A percentile compares a stretch with the other conserved stretches of the same genome.
Evolutionary conservation across 2,329 filamentous ascomycete genomes (phyloP).

Genomic region (Fusarium sp.): DNA sequence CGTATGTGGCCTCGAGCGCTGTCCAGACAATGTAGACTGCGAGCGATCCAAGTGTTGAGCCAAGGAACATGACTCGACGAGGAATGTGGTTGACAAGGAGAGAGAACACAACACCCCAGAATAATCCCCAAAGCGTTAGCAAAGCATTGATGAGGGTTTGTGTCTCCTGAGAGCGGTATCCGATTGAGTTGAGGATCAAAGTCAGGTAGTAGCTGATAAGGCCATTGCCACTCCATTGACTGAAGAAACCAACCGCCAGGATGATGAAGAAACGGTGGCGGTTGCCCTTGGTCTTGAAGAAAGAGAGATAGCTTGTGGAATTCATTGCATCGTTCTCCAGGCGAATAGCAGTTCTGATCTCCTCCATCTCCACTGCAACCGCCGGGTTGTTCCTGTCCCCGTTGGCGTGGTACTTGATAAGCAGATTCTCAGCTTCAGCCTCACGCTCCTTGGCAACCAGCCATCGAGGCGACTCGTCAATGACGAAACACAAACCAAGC

Average conservation of each 20-base stretch:
- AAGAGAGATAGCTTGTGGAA: slow-evolving; percentile 13
- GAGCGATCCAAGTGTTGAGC: slow-evolving; percentile 14
- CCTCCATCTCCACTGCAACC: slow-evolving; percentile 18
- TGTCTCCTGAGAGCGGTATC: slow-evolving; percentile 17
- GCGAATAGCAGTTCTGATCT: slow-evolving; percentile 18
- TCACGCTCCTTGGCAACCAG: slow-evolving; percentile 11
- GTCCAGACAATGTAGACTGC: slow-evolving; percentile 20
- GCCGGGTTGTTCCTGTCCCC: slow-evolving; percentile 17
- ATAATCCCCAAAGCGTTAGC: slow-evolving; percentile 7
- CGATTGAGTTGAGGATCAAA: slow-evolving; percentile 22
- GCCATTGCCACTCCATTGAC: slow-evolving; percentile 22
- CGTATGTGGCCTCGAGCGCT: slow-evolving; percentile 11
- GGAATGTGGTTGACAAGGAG: slow-evolving; percentile 19
- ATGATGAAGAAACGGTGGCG: slow-evolving; percentile 27
- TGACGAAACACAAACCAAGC: slow-evolving; percentile 8
- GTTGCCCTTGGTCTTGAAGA: slow-evolving; percentile 26
- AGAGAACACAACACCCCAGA: slow-evolving; percentile 21
- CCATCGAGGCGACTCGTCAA: slow-evolving; percentile 26
- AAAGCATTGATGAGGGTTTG: slow-evolving; percentile 18
- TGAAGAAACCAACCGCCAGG: slow-evolving; percentile 16
- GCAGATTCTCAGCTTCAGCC: slow-evolving; percentile 10
- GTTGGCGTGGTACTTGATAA: slow-evolving; percentile 21
- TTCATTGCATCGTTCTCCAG: slow-evolving; percentile 18
- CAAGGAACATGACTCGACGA: slow-evolving; percentile 13
- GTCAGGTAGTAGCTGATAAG: slow-evolving; percentile 25